Base-by-base conservation (phyloP, 805 yeast species). In the Soucietia sequanensis region DNA sequence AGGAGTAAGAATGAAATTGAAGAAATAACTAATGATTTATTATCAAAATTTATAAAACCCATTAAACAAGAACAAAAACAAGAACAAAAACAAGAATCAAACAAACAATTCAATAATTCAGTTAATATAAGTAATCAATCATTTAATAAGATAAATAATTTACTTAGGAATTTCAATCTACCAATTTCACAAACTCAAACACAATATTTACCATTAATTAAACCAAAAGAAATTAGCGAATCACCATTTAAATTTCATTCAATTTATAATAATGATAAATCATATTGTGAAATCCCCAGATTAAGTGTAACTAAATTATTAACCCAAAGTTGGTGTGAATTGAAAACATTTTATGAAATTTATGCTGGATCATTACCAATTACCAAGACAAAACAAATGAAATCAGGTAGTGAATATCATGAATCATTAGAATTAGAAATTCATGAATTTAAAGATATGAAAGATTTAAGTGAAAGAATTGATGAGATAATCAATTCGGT, bases 251-350 rank as follows among this genome's bases (percentile, higher is more conserved):
- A 48, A 30, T 60, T 44, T 37, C 56, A 51, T 29, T 54, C 63
- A 1, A 43, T 42, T 1, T 16, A 38, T 17, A 62, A 62, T 40
- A 33, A 41, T 2, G 54, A 57, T 21, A 11, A 16, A 1, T 56
- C 65, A 10, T 54, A 53, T 27, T 23, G 52, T 0, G 18, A 23
- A 1, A 30, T 33, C 11, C 68, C 68, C 12, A 49, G 84, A 26
- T 51, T 80, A 11, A 72, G 80, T 1, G 88, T 83, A 4, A 81
- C 90, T 0, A 72, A 68, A 35, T 52, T 84, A 6, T 56, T 81
- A 8, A 75, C 82, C 0, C 65, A 72, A 21, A 56, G 69, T 11
- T 84, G 88, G 85, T 84, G 93, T 62, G 91, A 84, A 54, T 57
- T 84, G 30, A 60, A 78, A 26, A 67, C 62, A 13, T 67, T 72